Conservation (phyloP, 192 early-diverging fungal species). For the Gamsiella multidivaricata region DNA sequence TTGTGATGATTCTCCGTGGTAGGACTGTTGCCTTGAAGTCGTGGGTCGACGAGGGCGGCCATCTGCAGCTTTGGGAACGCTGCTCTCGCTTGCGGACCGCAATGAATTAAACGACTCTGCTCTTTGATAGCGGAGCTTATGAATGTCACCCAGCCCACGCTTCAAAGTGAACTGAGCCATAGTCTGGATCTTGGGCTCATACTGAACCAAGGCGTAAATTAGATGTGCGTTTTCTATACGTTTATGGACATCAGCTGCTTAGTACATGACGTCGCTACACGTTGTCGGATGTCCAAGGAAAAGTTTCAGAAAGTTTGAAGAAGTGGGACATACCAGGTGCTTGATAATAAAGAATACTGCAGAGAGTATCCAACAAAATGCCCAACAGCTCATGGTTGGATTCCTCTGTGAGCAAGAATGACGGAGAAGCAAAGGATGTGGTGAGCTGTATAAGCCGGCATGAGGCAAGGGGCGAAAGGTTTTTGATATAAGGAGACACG, state of each 20-base stretch:
- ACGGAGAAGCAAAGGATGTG: constrained; percentile 78
- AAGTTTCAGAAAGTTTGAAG: no score
- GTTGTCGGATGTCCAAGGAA: no score
- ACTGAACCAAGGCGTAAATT: constrained; percentile 83
- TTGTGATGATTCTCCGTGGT: not conserved
- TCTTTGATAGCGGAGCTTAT: constrained; percentile 63
- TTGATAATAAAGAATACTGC: constrained; percentile 89
- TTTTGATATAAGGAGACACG: constrained; percentile 83
- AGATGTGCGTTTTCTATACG: constrained; percentile 81
- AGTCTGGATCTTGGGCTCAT: constrained; percentile 75
- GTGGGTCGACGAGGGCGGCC: not conserved
- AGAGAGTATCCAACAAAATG: constrained; percentile 83
- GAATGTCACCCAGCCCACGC: constrained; percentile 69
- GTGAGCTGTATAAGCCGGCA: constrained; percentile 82
- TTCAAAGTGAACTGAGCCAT: constrained; percentile 76
- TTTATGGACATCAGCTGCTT: not conserved
- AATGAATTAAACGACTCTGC: constrained; percentile 33
- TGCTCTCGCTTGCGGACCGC: constrained; percentile 4
- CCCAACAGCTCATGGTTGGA: constrained; percentile 78
- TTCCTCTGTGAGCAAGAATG: constrained; percentile 84
- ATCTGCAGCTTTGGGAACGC: constrained; percentile 3
- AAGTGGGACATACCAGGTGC: constrained; percentile 61
- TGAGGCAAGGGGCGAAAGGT: constrained; percentile 74
- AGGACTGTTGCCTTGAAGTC: not conserved
- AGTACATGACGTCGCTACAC: no score